Evolutionary conservation across 176 grass and related monocot species (phyloP), one percentile per base, ranked within the genome.

Genomic region (Rhynchospora pubera): DNA sequence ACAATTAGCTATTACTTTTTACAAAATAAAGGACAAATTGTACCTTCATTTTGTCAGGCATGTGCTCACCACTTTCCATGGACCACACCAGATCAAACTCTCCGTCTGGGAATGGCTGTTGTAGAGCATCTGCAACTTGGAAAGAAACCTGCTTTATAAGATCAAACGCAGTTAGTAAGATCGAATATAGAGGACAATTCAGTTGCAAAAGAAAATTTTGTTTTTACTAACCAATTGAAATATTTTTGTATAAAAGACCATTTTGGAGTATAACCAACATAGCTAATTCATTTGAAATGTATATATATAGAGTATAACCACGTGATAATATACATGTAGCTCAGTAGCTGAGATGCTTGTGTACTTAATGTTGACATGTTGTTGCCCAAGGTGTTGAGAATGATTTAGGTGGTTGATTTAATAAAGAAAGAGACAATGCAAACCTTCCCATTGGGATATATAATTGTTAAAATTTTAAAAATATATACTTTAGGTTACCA

Each of bases 51-150:
- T 98, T 98, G 53, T 98, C 89, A 59, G 89, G 89, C 95, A 98
- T 98, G 82, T 98, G 92, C 79, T 98, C 95, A 9, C 95, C 95
- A 78, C 95, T 98, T 84, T 98, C 95, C 95, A 98, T 94, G 79
- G 95, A 98, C 95, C 95, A 98, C 10, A 98, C 90, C 16, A 98
- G 87, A 85, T 94, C 92, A 66, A 94, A 98, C 62, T 93, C 81
- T 6, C 85, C 90, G 90, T 98, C 88, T 26, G 90, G 85, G 83
- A 98, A 98, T 52, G 95, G 95, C 56, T 98, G 95, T 23, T 98
- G 81, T 65, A 98, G 24, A 78, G 95, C 95, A 88, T 98, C 92
- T 75, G 92, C 95, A 70, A 98, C 95, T 93, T 94, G 92, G 32
- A 94, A 92, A 57, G 89, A 90, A 71, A 89, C 92, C 95, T 98